phyloP scores from a whole-genome alignment of 768 basidiomycete genomes.

The Tylopilus subfusipes region DNA sequence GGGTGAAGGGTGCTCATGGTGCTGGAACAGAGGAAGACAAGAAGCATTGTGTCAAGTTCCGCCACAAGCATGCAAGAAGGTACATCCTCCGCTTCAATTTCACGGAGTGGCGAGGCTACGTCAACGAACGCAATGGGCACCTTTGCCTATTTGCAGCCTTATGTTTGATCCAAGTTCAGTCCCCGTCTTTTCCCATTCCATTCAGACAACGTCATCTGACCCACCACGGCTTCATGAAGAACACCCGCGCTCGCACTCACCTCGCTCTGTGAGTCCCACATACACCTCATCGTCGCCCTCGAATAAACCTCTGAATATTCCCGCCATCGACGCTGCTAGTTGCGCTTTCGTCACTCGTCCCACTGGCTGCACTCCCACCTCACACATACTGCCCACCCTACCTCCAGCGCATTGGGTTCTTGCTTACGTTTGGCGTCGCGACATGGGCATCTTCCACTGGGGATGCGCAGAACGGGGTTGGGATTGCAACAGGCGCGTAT shows the following conservation, averaged over 20 bases:
- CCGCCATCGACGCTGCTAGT: slow-evolving; percentile 25
- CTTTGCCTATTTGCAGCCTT: slow-evolving; percentile 29
- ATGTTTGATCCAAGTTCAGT: slow-evolving; percentile 32
- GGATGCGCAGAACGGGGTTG: slow-evolving; percentile 43
- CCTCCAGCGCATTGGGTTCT: slow-evolving; percentile 42
- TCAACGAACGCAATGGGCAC: slow-evolving; percentile 18
- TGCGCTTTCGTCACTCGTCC: slow-evolving; percentile 34
- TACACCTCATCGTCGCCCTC: too few species aligned
- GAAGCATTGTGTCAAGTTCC: slow-evolving; percentile 49
- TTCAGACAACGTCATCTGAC: slow-evolving; percentile 15
- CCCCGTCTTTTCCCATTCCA: not conserved
- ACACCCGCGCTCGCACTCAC: slow-evolving; percentile 30
- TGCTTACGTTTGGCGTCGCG: slow-evolving; percentile 41
- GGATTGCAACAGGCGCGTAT: slow-evolving; percentile 36
- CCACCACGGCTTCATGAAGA: slow-evolving; percentile 11
- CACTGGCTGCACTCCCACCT: slow-evolving; percentile 30
- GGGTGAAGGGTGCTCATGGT: not conserved
- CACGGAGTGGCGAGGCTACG: not conserved
- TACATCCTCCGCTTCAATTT: too few species aligned
- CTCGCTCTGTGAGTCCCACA: slow-evolving; percentile 32
- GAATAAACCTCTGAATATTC: too few species aligned
- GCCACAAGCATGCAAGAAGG: too few species aligned
- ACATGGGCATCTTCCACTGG: slow-evolving; percentile 41
- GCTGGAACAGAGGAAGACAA: not conserved
- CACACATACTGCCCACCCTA: slow-evolving; percentile 38